Evolutionary conservation across 2,329 filamentous ascomycete species (phyloP), one percentile per base, ranked within the genome.

Genomic region (Thermothelomyces thermophilus): DNA sequence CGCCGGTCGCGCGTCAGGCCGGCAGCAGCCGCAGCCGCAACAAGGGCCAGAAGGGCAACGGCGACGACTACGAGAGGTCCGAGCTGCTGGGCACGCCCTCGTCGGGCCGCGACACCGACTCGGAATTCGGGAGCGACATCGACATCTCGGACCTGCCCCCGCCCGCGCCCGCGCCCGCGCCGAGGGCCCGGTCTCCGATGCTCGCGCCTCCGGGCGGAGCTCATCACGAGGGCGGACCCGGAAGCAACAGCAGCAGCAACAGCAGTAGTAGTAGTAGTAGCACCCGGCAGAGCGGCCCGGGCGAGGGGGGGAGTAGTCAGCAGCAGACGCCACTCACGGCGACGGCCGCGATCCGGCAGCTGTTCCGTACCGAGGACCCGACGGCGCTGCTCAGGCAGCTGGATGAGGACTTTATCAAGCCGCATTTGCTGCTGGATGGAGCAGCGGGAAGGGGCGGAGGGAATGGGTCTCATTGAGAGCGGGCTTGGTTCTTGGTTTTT

Each of bases 391-490:
- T 98, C 68, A 84, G 83, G 58, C 90, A 95, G 69, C 73, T 98
- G 53, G 93, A 98, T 66, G 93, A 98, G 68, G 89, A 90, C 53
- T 96, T 90, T 66, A 90, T 97, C 68, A 97, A 97, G 73, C 91
- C 91, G 16, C 87, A 84, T 64, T 70, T 97, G 48, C 68, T 97
- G 57, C 76, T 97, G 17, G 90, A 96, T 68, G 86, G 84, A 10
- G 50, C 31, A 17, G 54, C 52, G 51, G 45, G 57, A 8, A 46
- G 34, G 5, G 47, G 51, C 20, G 51, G 56, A 3, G 50, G 54
- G 5, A 47, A 41, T 10, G 55, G 50, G 16, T 36, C 48, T n/a
- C 56, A 56, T 50, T 58, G 24, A 47, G 19, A 2, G 26, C 35
- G 16, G 26, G n/a, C 17, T 11, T 24, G 13, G 16, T 37, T 37